Evolutionary conservation across 1,284 basidiomycete species (phyloP).

Genomic region (Marasmius tenuissimus): DNA sequence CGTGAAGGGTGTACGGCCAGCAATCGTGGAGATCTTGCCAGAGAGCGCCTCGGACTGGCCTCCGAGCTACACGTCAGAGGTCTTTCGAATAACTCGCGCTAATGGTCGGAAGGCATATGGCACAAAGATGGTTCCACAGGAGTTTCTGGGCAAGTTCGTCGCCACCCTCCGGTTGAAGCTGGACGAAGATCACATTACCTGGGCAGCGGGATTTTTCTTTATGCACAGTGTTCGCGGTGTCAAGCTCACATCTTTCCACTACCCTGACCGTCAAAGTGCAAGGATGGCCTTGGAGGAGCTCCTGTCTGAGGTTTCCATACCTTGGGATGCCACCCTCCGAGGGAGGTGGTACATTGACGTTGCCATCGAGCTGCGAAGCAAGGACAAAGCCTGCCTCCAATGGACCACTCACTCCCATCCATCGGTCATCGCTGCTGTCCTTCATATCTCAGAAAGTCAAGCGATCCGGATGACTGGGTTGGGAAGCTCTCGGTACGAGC

Average conservation of each 20-base stretch:
- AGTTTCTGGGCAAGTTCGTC: conserved; percentile 13
- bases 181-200: conserved; percentile 7
- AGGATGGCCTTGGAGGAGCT: background rate
- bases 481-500: conserved; percentile 19
- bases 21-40: conserved; percentile 11
- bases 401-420: background rate
- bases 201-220: conserved; percentile 21
- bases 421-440: background rate
- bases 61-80: conserved; percentile 15
- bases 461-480: conserved; percentile 17
- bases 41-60: conserved; percentile 21
- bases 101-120: conserved; percentile 17
- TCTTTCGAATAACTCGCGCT: conserved; percentile 16
- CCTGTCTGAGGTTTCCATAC: conserved; percentile 13
- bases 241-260: conserved; percentile 21
- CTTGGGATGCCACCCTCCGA: background rate
- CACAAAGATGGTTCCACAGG: conserved; percentile 15
- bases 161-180: conserved; percentile 17
- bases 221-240: conserved; percentile 25
- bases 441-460: background rate
- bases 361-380: background rate
- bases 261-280: background rate
- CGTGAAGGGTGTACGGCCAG: conserved; percentile 23
- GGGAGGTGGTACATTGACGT: conserved; percentile 6
- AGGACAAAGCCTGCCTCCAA: background rate